Base-by-base conservation (phyloP, 495 filamentous ascomycete species). In the Penicillium roqueforti region DNA sequence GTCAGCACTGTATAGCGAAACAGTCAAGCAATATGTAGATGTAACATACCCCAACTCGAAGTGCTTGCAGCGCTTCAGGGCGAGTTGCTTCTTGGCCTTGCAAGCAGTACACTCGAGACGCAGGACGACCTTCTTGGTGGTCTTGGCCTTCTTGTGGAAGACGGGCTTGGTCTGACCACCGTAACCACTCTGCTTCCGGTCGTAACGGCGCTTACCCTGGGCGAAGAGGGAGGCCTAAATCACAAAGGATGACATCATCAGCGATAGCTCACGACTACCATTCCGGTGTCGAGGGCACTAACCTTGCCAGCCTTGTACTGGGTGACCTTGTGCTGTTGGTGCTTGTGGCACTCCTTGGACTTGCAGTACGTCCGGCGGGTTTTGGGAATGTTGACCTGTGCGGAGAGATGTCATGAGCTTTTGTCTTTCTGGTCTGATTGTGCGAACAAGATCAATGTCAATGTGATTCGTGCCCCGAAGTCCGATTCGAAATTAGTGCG, bases 141-240 rank as follows among this genome's bases (percentile, higher is more conserved):
- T 97, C 87, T 99, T 99, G 58, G 95, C 95, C 84, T 97, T 97
- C 86, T 97, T 97, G 88, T 97, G 92, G 87, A 99, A 96, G 67
- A 96, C 89, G 62, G 91, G 91, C 81, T 98, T 98, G 60, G 93
- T 98, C 81, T 98, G 93, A 87, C 93, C 93, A 86, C 95, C 93
- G 80, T 96, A 98, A 84, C 93, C 75, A 70, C 86, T 89, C 82
- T 99, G 95, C 83, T 99, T 99, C 72, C 95, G 87, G 81, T 97
- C 93, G 83, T 99, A 99, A 86, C 93, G 92, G 76, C 93, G 89
- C 87, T 97, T 99, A 84, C 93, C 93, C 84, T 96, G 92, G 64
- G 92, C 91, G 80, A 88, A 93, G 23, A 91, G 80, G 59, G 92
- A 95, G 69, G 90, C 90, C 89, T 92, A 73, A 60, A 22, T 44